Percentiles rank a stretch among this genome's conserved stretches.
These are phyloP conservation scores for Vigna hirtella DNA, from an alignment of 306 rosid species.

Conservation along the genomic window DNA sequence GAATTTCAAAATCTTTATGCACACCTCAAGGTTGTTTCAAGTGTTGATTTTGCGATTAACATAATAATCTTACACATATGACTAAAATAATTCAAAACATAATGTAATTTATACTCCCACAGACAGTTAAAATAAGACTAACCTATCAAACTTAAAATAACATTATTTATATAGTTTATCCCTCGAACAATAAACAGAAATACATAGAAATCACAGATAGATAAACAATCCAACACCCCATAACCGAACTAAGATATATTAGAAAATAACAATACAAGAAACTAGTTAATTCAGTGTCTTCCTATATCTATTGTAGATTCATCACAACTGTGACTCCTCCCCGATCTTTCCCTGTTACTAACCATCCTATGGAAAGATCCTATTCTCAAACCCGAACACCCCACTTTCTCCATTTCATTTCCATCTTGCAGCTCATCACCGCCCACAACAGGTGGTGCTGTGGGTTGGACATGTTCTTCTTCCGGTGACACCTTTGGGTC, in stretches of 20 bases:
- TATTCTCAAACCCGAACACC: conserved; percentile 40
- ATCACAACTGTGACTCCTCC: conserved; percentile 15
- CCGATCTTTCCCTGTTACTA: conserved; percentile 40
- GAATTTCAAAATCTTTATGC: too few species aligned
- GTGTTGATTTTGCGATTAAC: too few species aligned
- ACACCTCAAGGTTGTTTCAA: too few species aligned
- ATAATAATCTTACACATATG: too few species aligned
- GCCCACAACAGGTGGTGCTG: conserved; percentile 43
- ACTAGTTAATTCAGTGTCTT: conserved; percentile 25
- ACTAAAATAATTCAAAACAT: too few species aligned
- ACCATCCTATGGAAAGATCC: conserved; percentile 45
- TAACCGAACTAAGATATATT: background rate
- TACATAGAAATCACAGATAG: background rate
- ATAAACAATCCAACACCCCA: conserved; percentile 27
- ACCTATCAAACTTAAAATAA: background rate
- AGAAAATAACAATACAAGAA: background rate
- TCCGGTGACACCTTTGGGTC: conserved; percentile 36
- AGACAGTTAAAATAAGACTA: too few species aligned
- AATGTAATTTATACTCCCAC: too few species aligned
- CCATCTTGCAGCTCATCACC: conserved; percentile 19
- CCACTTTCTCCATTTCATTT: conserved; percentile 7
- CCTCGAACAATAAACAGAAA: background rate
- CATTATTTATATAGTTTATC: background rate
- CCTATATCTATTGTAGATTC: conserved; percentile 26
- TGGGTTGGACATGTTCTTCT: conserved; percentile 43